These are phyloP conservation scores for Stachybotrys chlorohalonatus DNA, from an alignment of 2,329 filamentous ascomycete genomes.

Conservation along the genomic window DNA sequence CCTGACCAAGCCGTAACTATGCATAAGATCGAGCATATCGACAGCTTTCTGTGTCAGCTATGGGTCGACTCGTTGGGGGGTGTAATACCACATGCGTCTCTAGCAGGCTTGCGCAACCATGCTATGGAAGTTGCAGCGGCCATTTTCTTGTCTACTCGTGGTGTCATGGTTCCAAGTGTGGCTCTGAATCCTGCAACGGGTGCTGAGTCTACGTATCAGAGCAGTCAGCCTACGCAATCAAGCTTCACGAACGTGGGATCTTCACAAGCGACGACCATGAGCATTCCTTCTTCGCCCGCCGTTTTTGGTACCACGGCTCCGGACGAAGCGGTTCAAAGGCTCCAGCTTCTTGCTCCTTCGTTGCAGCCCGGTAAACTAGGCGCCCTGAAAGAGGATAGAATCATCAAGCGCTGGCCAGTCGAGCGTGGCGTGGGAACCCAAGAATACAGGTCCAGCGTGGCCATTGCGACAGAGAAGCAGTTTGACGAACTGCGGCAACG, in stretches of 20 bases:
- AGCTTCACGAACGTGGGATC: constrained; percentile 11
- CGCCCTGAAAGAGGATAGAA: constrained; percentile 14
- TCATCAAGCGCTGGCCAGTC: constrained; percentile 29
- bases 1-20: constrained; percentile 13
- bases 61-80: constrained; percentile 18
- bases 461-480: constrained; percentile 23
- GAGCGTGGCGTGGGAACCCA: constrained; percentile 23
- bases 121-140: constrained; percentile 22
- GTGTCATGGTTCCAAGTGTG: constrained; percentile 23
- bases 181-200: constrained; percentile 16
- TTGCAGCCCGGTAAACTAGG: constrained; percentile 15
- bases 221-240: constrained; percentile 5
- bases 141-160: constrained; percentile 23
- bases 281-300: constrained; percentile 13
- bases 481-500: constrained; percentile 24
- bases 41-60: constrained; percentile 17
- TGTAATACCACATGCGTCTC: constrained; percentile 12
- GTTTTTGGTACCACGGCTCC: constrained; percentile 4
- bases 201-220: constrained; percentile 2
- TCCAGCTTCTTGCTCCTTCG: constrained; percentile 23
- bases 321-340: constrained; percentile 22
- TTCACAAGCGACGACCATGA: constrained; percentile 11
- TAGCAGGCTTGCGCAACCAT: constrained; percentile 15
- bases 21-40: constrained; percentile 17
- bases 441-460: constrained; percentile 29